Evolutionary conservation across 257 asterid genomes (phyloP).

Genomic region (Misopates orontium): DNA sequence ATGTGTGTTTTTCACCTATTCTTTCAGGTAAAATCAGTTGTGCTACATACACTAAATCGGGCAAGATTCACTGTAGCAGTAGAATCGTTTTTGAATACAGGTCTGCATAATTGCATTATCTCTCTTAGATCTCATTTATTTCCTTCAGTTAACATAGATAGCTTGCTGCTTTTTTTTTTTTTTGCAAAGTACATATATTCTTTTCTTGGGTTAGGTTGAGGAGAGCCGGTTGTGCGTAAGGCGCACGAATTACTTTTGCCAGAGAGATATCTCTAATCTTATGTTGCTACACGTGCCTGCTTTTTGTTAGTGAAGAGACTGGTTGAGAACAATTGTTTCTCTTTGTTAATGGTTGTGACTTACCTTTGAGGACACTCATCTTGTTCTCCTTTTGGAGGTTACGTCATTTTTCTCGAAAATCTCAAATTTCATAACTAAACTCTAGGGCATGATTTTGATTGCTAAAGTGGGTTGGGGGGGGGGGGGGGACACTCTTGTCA

Average conservation of each 20-base stretch:
- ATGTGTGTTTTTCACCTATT: constrained; percentile 11
- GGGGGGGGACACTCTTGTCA: no score
- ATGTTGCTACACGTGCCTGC: neutral
- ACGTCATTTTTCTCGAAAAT: neutral
- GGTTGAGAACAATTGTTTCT: neutral
- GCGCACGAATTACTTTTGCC: neutral
- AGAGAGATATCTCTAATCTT: neutral
- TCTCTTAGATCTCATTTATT: constrained; percentile 3
- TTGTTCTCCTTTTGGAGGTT: neutral
- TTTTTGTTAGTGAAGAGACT: neutral
- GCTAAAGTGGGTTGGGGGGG: neutral
- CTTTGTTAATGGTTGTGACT: neutral
- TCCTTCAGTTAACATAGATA: neutral
- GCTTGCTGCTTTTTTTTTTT: neutral
- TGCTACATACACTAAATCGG: constrained; percentile 83
- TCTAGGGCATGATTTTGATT: neutral
- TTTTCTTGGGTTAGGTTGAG: neutral
- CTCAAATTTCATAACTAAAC: neutral
- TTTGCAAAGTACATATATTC: neutral
- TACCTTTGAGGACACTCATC: neutral
- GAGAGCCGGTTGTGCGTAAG: neutral
- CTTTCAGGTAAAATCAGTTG: constrained; percentile 89
- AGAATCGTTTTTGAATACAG: constrained; percentile 89
- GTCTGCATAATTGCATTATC: constrained; percentile 33
- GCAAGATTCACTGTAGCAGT: constrained; percentile 97